Evolutionary conservation across 345 rosid genomes (phyloP).

Genomic region (Luvunga scandens): DNA sequence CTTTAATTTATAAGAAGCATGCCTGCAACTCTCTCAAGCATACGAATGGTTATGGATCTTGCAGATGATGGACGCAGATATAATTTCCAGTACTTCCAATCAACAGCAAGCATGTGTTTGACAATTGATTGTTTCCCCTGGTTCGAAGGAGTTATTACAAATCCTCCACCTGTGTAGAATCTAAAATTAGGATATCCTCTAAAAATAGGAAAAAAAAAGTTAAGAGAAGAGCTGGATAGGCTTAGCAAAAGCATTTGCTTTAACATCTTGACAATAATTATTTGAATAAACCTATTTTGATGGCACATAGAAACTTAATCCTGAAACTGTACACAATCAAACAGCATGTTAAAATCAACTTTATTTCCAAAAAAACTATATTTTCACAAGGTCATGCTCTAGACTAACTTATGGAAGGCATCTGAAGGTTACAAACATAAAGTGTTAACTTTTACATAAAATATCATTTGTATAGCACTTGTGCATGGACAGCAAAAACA

Average conservation of each 20-base stretch:
- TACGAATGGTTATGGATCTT: slow-evolving; percentile 64
- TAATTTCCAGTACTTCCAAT: slow-evolving; percentile 88
- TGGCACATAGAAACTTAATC: not conserved
- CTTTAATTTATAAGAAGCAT: not conserved
- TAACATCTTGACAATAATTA: not conserved
- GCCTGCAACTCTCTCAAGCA: slow-evolving; percentile 92
- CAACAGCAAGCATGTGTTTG: slow-evolving; percentile 89
- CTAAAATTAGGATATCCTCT: not conserved
- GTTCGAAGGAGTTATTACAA: slow-evolving; percentile 67
- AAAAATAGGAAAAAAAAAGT: not conserved
- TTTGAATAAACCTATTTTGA: not conserved
- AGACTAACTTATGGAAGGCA: not conserved
- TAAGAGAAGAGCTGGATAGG: not conserved
- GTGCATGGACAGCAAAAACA: not conserved
- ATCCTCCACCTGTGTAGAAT: slow-evolving; percentile 79
- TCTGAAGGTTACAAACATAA: not conserved
- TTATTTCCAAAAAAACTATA: not conserved
- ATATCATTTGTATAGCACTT: not conserved
- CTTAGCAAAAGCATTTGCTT: not conserved
- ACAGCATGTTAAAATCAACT: not conserved
- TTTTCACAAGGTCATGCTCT: not conserved
- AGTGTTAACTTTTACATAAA: not conserved
- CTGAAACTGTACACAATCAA: not conserved
- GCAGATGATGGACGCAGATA: slow-evolving; percentile 58
- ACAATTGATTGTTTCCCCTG: slow-evolving; percentile 74